Evolutionary conservation across 73 alveolate species (phyloP).

Genomic region (Uronychia binucleata): DNA sequence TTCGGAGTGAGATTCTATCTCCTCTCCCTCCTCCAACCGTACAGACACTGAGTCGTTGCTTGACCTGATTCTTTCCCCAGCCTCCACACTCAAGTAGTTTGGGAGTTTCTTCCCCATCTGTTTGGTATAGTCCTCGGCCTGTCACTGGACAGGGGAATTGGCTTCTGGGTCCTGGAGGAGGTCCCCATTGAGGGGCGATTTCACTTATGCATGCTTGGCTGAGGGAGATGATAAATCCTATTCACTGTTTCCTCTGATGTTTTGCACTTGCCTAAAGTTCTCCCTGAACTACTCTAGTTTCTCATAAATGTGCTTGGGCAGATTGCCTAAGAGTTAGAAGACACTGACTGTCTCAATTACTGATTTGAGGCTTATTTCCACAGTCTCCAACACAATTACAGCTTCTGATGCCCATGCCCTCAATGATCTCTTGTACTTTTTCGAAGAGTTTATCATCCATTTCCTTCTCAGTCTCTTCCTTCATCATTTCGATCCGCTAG

Average conservation of each 20-base stretch:
- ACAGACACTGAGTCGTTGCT: background rate
- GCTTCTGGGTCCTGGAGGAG: too few species aligned
- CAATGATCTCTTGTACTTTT: background rate
- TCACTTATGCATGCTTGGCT: too few species aligned
- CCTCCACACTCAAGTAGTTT: too few species aligned
- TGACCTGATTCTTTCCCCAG: too few species aligned
- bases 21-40: background rate
- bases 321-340: background rate
- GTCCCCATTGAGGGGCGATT: too few species aligned
- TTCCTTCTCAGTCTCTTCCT: background rate
- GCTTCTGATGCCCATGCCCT: background rate
- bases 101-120: too few species aligned
- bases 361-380: background rate
- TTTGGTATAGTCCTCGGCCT: too few species aligned
- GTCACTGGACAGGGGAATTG: too few species aligned
- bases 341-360: too few species aligned
- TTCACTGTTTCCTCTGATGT: background rate
- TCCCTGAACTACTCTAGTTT: background rate
- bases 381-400: background rate
- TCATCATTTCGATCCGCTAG: background rate
- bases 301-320: background rate
- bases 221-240: too few species aligned
- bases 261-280: background rate
- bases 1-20: background rate
- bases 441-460: background rate